Evolutionary conservation across 2,329 filamentous ascomycete species (phyloP).

Genomic region (Exophiala aquamarina): DNA sequence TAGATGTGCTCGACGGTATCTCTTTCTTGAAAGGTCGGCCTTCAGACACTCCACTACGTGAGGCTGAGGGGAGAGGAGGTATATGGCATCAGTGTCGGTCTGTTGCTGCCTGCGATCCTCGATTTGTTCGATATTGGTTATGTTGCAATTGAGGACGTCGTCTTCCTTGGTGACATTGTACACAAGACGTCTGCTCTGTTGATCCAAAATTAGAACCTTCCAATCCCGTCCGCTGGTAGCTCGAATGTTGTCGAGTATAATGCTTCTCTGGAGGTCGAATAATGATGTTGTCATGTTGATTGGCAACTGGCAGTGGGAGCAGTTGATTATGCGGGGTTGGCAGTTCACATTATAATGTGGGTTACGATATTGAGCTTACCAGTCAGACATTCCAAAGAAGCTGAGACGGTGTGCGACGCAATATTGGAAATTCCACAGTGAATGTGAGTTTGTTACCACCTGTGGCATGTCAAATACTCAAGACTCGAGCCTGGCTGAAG

Average conservation of each 20-base stretch:
- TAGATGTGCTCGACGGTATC: constrained; percentile 76
- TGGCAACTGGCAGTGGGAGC: not conserved
- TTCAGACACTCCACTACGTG: constrained; percentile 93
- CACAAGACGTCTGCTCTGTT: constrained; percentile 77
- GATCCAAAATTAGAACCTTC: constrained; percentile 94
- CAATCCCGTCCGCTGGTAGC: constrained; percentile 55
- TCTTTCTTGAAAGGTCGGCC: constrained; percentile 81
- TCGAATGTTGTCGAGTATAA: constrained; percentile 26
- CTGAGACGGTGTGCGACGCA: no score
- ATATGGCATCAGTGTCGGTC: constrained; percentile 90
- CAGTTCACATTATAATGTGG: not conserved
- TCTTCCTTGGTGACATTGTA: constrained; percentile 92
- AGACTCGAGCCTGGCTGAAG: not conserved
- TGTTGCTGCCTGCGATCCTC: constrained; percentile 81
- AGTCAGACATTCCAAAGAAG: no score
- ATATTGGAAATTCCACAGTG: no score
- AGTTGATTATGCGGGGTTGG: not conserved
- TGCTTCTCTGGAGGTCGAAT: constrained; percentile 73
- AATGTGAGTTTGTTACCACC: no score
- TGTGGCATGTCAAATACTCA: not conserved
- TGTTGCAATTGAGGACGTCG: constrained; percentile 94
- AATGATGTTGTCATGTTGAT: constrained; percentile 78
- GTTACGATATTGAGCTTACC: no score
- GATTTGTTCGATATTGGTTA: constrained; percentile 94
- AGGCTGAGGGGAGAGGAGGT: constrained; percentile 79